Conservation (phyloP, 2,329 filamentous ascomycete genomes). For the Falciphora oryzae region DNA sequence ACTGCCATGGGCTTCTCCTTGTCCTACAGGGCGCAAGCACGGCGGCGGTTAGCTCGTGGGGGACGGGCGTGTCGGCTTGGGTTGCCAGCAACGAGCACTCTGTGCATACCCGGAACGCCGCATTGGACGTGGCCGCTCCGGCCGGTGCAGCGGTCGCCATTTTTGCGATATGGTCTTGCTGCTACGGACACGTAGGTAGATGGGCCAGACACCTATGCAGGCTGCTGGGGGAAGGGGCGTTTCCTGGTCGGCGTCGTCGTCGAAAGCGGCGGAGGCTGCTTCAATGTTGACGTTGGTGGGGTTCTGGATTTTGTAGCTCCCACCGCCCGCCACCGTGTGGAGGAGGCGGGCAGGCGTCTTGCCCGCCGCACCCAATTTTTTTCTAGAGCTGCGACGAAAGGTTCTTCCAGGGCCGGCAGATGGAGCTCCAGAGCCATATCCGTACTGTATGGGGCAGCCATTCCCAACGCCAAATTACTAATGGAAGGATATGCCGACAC, state of each 20-base stretch:
- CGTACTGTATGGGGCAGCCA: background rate
- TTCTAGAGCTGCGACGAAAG: conserved; percentile 6
- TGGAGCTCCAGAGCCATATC: background rate
- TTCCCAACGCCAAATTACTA: background rate
- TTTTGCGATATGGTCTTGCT: conserved; percentile 13
- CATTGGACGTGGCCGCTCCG: conserved; percentile 39
- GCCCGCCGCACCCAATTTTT: conserved; percentile 1
- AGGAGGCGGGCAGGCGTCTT: background rate
- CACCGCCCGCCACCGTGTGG: background rate
- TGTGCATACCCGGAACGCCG: conserved; percentile 48
- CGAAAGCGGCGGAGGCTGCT: background rate
- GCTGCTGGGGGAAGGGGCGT: background rate
- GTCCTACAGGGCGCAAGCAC: conserved; percentile 38
- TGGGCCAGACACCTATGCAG: background rate
- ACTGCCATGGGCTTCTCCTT: conserved; percentile 99
- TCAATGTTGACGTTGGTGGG: conserved; percentile 7
- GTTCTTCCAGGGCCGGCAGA: conserved; percentile 7
- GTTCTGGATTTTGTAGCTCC: conserved; percentile 5
- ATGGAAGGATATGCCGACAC: background rate
- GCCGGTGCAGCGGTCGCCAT: conserved; percentile 42
- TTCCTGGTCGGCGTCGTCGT: background rate
- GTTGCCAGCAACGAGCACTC: conserved; percentile 21
- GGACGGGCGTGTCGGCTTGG: conserved; percentile 19
- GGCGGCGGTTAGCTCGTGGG: background rate
- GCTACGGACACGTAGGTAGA: background rate